These are phyloP conservation scores for Eucalyptus shirleyi DNA, from an alignment of 345 rosid genomes.

Conservation along the genomic window DNA sequence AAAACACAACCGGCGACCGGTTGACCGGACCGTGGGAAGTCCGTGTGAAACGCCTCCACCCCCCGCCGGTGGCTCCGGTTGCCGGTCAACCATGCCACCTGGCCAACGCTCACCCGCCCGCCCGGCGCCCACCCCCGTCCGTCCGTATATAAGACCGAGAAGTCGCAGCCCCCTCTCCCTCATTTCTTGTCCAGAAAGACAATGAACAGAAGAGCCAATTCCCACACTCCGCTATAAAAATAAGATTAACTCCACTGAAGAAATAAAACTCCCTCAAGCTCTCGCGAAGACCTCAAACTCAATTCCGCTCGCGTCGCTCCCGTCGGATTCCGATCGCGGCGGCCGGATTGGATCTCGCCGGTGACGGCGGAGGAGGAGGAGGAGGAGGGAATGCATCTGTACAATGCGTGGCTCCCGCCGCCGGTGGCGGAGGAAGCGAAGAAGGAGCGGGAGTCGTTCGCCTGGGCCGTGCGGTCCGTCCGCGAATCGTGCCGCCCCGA, in stretches of 20 bases:
- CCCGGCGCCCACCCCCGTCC: background rate
- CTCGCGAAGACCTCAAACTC: background rate
- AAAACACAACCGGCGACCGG: background rate
- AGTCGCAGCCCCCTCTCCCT: background rate
- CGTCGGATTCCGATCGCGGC: background rate
- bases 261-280: background rate
- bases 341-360: background rate
- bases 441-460: slow-evolving; percentile 76
- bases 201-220: background rate
- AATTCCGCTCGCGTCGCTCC: background rate
- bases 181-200: background rate
- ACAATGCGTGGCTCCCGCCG: slow-evolving; percentile 95
- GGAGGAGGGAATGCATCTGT: slow-evolving; percentile 57
- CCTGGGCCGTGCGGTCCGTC: slow-evolving; percentile 53
- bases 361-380: background rate
- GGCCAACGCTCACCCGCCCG: background rate
- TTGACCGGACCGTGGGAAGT: background rate
- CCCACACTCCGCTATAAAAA: background rate
- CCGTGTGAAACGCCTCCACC: background rate
- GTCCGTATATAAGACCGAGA: background rate
- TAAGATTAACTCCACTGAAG: background rate
- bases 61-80: background rate
- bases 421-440: slow-evolving; percentile 78
- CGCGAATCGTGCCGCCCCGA: slow-evolving; percentile 44
- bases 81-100: background rate